Base-by-base conservation (phyloP, 148 eudicot species). In the Chenopodium album region DNA sequence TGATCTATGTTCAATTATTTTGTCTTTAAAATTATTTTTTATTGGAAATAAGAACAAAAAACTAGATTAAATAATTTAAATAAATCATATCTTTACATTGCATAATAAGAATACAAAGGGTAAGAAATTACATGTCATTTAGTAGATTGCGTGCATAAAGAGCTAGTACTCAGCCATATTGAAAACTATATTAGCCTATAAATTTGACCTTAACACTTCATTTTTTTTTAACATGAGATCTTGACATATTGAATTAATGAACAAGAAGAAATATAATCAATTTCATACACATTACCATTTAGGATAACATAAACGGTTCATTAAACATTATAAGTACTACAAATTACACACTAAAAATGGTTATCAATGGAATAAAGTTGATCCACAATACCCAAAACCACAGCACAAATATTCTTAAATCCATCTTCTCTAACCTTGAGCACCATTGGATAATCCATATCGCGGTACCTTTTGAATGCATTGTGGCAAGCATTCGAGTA, bases 381-480 rank as follows among this genome's bases (percentile, higher is more conserved):
- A 80, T 92, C 87, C 79, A 93, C 82, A 50, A 94, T 93, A 63
- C 91, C 93, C 82, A 92, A 76, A 71, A 87, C 87, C 73, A 94
- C 95, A 86, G 84, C 91, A 85, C 98, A 94, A 76, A 94, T 93
- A 77, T 76, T 87, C 90, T 94, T 89, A 34, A 94, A 84, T 7
- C 88, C 91, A 63, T 87, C 89, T 80, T 93, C 95, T 75, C 97
- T 88, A 20, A 44, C 73, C 37, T 87, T 88, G 52, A 94, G 85
- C 81, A 89, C 89, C 1, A 68, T 72, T 10, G 98, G 95, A 76
- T 94, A 94, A 78, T 76, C 81, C 81, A 92, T 64, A 12, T 88
- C 90, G 0, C 86, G 88, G 32, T 77, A 76, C 67, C 88, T 46
- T 86, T 79, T 88, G 37, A 92, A 94, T 13, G 88, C 91, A 29